Percentiles rank a stretch among this genome's conserved stretches.
These are phyloP conservation scores for Sindora glabra DNA, from an alignment of 306 rosid genomes.

Conservation along the genomic window DNA sequence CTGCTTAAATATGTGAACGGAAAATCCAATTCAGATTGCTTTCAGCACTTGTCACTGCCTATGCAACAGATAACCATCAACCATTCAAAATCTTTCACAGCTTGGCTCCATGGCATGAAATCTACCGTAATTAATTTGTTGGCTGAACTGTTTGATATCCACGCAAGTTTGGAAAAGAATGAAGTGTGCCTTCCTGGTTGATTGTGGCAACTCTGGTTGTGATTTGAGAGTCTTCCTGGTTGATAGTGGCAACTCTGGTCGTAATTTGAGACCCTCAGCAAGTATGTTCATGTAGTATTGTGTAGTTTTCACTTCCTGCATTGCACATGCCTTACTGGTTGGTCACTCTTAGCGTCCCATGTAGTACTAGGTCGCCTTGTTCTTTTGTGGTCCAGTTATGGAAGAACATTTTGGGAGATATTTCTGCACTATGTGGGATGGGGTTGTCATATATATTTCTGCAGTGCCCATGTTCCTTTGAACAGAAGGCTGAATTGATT, in stretches of 20 bases:
- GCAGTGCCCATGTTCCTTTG: not conserved
- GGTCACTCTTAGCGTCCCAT: not conserved
- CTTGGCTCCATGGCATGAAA: not conserved
- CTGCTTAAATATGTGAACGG: not conserved
- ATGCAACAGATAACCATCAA: too few relatives aligned
- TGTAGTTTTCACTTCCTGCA: too few relatives aligned
- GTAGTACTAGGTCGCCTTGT: not conserved
- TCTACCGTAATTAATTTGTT: not conserved
- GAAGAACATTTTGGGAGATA: not conserved
- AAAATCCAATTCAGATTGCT: constrained; percentile 4
- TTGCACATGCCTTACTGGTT: not conserved
- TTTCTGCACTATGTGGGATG: not conserved
- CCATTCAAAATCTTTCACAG: not conserved
- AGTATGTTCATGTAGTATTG: too few relatives aligned
- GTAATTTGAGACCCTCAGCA: too few relatives aligned
- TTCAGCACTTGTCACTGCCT: not conserved
- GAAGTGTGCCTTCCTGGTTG: not conserved
- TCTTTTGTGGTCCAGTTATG: not conserved
- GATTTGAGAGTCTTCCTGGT: too few relatives aligned
- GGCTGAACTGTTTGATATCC: not conserved
- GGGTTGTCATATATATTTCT: too few relatives aligned
- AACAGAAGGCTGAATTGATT: not conserved
- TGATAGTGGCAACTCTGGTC: too few relatives aligned
- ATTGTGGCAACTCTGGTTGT: too few relatives aligned
- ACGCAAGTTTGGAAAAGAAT: not conserved